Base-by-base conservation (phyloP, 78 protist genomes). In the Creolimax fragrantissima region DNA sequence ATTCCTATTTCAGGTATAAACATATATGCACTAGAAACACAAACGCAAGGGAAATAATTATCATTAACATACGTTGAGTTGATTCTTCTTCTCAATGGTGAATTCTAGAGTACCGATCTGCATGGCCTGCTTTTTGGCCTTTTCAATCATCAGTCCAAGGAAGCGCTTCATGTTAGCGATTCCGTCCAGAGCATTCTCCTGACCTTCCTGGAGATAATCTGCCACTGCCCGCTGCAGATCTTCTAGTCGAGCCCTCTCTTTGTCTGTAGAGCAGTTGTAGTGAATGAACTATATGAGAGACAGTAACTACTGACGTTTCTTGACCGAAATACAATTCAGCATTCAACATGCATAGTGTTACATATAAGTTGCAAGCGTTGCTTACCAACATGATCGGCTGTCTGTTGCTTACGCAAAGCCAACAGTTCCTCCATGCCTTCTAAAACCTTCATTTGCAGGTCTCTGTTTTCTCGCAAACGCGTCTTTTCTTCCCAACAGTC, bases 21-120 rank as follows among this genome's bases (percentile, higher is more conserved):
- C n/a, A n/a, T n/a, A n/a, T n/a, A n/a, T n/a, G n/a, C n/a, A n/a
- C n/a, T n/a, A n/a, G n/a, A n/a, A n/a, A n/a, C n/a, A n/a, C n/a
- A n/a, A n/a, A n/a, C n/a, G n/a, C n/a, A n/a, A n/a, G n/a, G n/a
- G n/a, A n/a, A n/a, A n/a, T n/a, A n/a, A n/a, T n/a, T n/a, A n/a
- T n/a, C n/a, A n/a, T n/a, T n/a, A n/a, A 83, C 86, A 35, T 24
- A 83, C 86, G 5, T 90, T 90, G 5, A 90, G 37, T 24, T 37
- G 83, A 45, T 90, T 90, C 92, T 90, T 90, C 92, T 90, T 90
- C 42, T 90, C 92, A 43, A 90, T 90, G 45, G 92, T 90, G 37
- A 90, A 41, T 42, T 90, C 88, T 35, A 74, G 92, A 4, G 92
- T 90, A n/a, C 45, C 42, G 5, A 90, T 90, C 2, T 90, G 92